Percentiles rank a stretch among this genome's conserved stretches.
Evolutionary conservation across 208 protist species (phyloP).

Genomic region (Leishmania turanica): DNA sequence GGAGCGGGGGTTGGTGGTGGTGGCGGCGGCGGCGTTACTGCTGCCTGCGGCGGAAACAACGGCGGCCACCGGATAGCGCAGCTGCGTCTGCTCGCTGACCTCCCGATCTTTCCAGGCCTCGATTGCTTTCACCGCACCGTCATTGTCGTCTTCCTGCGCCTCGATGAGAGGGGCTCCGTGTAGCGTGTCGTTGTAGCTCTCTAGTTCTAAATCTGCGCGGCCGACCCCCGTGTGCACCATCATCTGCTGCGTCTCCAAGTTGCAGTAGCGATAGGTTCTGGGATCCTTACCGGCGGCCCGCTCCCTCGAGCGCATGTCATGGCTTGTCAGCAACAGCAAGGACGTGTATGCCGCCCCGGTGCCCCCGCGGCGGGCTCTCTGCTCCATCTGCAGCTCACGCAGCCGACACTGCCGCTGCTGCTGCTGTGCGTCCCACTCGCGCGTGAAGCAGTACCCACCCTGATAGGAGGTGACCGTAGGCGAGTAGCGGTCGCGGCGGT

Average conservation of each 20-base stretch:
- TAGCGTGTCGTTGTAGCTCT: slow-evolving; percentile 54
- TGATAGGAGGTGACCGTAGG: slow-evolving; percentile 12
- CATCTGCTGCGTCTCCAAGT: slow-evolving; percentile 27
- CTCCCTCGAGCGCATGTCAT: slow-evolving; percentile 14
- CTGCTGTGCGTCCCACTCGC: slow-evolving; percentile 18
- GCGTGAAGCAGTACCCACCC: slow-evolving; percentile 20
- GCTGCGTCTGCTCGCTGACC: background rate
- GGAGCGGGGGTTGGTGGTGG: background rate
- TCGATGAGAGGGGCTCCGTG: slow-evolving; percentile 16
- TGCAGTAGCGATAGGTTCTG: slow-evolving; percentile 25
- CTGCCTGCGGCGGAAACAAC: background rate
- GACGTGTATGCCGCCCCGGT: slow-evolving; percentile 14
- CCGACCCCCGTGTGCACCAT: slow-evolving; percentile 28
- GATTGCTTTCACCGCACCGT: background rate
- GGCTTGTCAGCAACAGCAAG: slow-evolving; percentile 20
- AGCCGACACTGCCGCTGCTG: slow-evolving; percentile 22
- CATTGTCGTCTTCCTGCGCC: background rate
- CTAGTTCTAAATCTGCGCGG: slow-evolving; percentile 15
- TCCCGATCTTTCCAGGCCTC: background rate
- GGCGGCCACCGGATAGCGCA: background rate
- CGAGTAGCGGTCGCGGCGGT: slow-evolving; percentile 7
- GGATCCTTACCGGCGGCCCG: slow-evolving; percentile 4
- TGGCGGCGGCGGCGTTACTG: too few relatives aligned
- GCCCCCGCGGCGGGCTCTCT: slow-evolving; percentile 15
- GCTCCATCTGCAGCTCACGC: slow-evolving; percentile 12